Evolutionary conservation across 2,329 filamentous ascomycete species (phyloP).

Genomic region (Colletotrichum australisinense): DNA sequence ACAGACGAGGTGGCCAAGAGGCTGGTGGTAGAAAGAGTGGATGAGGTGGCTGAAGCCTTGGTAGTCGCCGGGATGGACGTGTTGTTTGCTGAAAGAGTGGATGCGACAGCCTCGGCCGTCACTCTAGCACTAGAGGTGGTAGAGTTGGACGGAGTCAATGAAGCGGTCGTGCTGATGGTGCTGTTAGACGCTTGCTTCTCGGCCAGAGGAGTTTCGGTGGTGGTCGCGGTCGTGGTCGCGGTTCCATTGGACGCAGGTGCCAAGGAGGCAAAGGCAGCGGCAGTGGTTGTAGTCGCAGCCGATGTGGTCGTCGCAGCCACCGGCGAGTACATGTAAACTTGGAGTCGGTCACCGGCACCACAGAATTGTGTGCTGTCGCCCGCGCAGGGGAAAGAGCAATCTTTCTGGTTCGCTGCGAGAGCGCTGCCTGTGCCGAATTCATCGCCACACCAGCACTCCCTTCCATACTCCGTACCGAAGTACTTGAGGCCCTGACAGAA

Average conservation of each 20-base stretch:
- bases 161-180: not conserved
- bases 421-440: slow-evolving; percentile 42
- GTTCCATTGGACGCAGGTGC: not conserved
- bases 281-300: not conserved
- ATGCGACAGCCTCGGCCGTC: not conserved
- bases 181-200: not conserved
- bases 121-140: slow-evolving; percentile 13
- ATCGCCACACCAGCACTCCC: slow-evolving; percentile 54
- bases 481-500: slow-evolving; percentile 45
- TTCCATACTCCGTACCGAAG: slow-evolving; percentile 49
- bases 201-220: not conserved
- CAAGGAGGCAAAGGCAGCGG: not conserved
- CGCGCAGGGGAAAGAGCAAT: slow-evolving; percentile 47
- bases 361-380: slow-evolving; percentile 49
- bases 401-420: slow-evolving; percentile 43
- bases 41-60: not conserved
- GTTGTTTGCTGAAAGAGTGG: not conserved
- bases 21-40: not conserved
- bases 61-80: not conserved
- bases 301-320: not conserved
- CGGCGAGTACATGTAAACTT: slow-evolving; percentile 45
- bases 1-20: not conserved
- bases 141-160: not conserved
- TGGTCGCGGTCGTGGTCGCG: not conserved
- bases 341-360: slow-evolving; percentile 46